Evolutionary conservation across 2,329 filamentous ascomycete species (phyloP), one percentile per base, ranked within the genome.

Genomic region (Lachnellula hyalina): DNA sequence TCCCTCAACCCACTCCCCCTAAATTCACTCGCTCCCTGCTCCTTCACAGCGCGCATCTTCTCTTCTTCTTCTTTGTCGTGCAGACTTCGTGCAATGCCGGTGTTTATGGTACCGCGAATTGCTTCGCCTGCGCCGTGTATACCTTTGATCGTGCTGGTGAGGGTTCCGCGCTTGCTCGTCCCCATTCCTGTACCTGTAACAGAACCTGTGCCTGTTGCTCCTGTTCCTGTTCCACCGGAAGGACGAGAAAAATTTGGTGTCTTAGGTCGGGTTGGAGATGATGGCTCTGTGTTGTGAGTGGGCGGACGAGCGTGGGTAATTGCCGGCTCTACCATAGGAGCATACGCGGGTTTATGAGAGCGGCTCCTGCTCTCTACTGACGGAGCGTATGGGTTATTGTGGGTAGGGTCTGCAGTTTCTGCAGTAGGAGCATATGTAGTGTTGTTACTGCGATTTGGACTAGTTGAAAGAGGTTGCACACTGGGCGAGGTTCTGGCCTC

Each of bases 71-170:
- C 61, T 1, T 51, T 51, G 32, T 66, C 61, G 45, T 60, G 54
- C 23, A 57, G 53, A 0, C 47, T 55, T 21, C 55, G 54, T 28
- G 62, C 63, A 21, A 66, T 59, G 5, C 41, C 55, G 25, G 45
- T 46, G 44, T 66, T 65, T 3, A 66, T 52, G 8, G 54, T 51
- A 15, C 63, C 63, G 34, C 63, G 40, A 1, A 66, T 17, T 4
- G 60, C 63, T 44, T 66, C 63, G 2, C 59, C 55, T 9, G 62
- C 62, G 19, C 63, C 63, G 35, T 61, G 58, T 0, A 65, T 34
- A 8, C 63, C 63, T 40, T 63, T 64, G 4, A 54, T 19, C 5
- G 59, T 58, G 9, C 36, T 53, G 8, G 46, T 36, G 3, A 61
- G 35, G 23, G 46, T 51, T 40, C 51, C 45, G 5, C 55, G 42